Evolutionary conservation across 169 alveolate species (phyloP).

Genomic region (Theileria luwenshuni): DNA sequence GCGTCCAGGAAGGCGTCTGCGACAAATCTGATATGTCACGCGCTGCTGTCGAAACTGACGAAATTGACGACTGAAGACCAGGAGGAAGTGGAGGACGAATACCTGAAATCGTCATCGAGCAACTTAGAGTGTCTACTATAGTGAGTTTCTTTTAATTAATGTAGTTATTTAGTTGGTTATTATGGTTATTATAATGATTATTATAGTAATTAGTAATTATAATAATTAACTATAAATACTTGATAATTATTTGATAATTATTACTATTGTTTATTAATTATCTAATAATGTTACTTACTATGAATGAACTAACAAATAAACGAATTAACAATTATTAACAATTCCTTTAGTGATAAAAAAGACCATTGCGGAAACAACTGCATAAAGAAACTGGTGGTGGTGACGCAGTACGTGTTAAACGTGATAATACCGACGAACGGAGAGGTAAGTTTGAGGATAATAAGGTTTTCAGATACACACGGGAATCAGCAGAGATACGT

Average conservation of each 20-base stretch:
- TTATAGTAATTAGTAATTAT: background rate
- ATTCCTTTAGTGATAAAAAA: conserved; percentile 26
- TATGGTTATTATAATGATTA: background rate
- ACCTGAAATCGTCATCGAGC: conserved; percentile 34
- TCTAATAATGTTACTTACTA: background rate
- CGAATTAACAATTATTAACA: background rate
- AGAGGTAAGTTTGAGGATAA: conserved; percentile 23
- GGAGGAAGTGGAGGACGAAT: conserved; percentile 12
- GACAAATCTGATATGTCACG: conserved; percentile 61
- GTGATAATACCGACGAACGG: conserved; percentile 69
- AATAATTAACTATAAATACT: too few relatives aligned
- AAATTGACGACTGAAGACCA: conserved; percentile 22
- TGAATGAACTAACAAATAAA: background rate
- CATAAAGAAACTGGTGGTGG: conserved; percentile 38
- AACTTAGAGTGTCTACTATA: conserved; percentile 58
- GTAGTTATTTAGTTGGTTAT: background rate
- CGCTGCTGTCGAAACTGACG: conserved; percentile 46
- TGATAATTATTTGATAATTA: too few relatives aligned
- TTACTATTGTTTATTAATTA: background rate
- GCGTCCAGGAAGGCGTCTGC: conserved; percentile 53
- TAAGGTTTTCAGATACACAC: conserved; percentile 31
- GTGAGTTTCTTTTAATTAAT: too few relatives aligned
- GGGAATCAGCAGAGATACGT: conserved; percentile 62
- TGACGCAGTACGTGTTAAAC: conserved; percentile 54
- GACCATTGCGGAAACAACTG: conserved; percentile 34